These are phyloP conservation scores for Flaveria floridana DNA, from an alignment of 140 eudicot species.

Conservation along the genomic window DNA sequence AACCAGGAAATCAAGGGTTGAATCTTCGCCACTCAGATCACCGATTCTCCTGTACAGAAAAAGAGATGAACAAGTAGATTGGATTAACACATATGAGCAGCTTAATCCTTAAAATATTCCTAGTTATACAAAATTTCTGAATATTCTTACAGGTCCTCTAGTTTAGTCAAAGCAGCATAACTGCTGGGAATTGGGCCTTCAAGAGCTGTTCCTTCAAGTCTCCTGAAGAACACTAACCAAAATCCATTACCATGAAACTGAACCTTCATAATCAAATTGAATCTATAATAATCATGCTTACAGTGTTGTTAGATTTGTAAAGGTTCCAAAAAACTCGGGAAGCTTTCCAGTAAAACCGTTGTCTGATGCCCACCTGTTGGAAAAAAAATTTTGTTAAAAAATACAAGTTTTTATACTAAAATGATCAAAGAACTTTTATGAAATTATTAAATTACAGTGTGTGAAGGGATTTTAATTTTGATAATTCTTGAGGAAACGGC, in stretches of 20 bases:
- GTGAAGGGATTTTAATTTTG: slow-evolving; percentile 54
- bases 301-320: slow-evolving; percentile 54
- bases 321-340: slow-evolving; percentile 62
- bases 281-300: slow-evolving; percentile 27
- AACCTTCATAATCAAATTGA: not conserved
- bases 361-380: slow-evolving; percentile 71
- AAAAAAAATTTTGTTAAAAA: not conserved
- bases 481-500: slow-evolving; percentile 61
- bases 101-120: slow-evolving; percentile 9
- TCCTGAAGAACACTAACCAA: slow-evolving; percentile 42
- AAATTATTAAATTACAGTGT: slow-evolving; percentile 42
- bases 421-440: not conserved
- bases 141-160: slow-evolving; percentile 60
- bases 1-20: slow-evolving; percentile 58
- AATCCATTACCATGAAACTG: slow-evolving; percentile 15
- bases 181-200: slow-evolving; percentile 71
- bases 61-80: not conserved
- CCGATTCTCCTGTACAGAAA: slow-evolving; percentile 59
- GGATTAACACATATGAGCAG: slow-evolving; percentile 4
- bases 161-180: slow-evolving; percentile 58
- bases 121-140: slow-evolving; percentile 16
- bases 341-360: slow-evolving; percentile 61
- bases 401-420: not conserved
- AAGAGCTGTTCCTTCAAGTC: slow-evolving; percentile 65
- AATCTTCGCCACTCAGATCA: slow-evolving; percentile 52